phyloP scores from a whole-genome alignment of 805 yeast species.

The Sugiyamaella floridensis region DNA sequence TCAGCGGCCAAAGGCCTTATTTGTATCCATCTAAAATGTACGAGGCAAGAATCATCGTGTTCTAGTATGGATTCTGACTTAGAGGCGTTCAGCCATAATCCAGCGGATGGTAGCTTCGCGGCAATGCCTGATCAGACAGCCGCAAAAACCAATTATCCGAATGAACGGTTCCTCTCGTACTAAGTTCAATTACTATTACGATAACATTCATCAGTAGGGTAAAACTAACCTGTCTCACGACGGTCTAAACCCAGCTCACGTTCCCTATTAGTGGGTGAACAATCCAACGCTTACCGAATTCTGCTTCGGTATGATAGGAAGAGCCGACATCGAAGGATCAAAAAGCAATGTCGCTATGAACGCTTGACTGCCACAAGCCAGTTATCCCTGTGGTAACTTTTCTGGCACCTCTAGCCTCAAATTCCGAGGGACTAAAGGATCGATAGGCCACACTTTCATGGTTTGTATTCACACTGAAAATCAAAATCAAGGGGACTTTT shows the following conservation, averaged over 20 bases:
- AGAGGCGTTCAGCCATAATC: conserved; percentile 45
- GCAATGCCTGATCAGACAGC: conserved; percentile 43
- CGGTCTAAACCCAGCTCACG: conserved; percentile 41
- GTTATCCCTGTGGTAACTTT: conserved; percentile 40
- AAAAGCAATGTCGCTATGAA: conserved; percentile 43
- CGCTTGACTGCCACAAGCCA: conserved; percentile 46
- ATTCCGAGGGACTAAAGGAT: conserved; percentile 41
- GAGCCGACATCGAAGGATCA: conserved; percentile 46
- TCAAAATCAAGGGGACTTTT: conserved; percentile 42
- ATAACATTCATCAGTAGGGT: conserved; percentile 38
- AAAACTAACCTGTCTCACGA: conserved; percentile 42
- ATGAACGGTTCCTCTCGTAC: conserved; percentile 44
- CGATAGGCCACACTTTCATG: conserved; percentile 46
- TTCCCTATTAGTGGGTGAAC: conserved; percentile 44
- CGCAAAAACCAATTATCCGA: conserved; percentile 43
- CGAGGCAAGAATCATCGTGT: conserved; percentile 39
- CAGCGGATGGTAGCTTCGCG: conserved; percentile 46
- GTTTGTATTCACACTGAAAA: conserved; percentile 42
- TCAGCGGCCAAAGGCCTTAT: conserved; percentile 39
- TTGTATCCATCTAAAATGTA: conserved; percentile 37
- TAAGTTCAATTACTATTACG: conserved; percentile 39
- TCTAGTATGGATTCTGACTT: conserved; percentile 50
- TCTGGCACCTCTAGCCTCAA: conserved; percentile 43
- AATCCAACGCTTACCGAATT: conserved; percentile 42
- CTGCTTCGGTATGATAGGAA: conserved; percentile 47